A percentile compares a stretch with the other conserved stretches of the same genome.
Conservation (phyloP, 441 rosid species). For the Hura crepitans region DNA sequence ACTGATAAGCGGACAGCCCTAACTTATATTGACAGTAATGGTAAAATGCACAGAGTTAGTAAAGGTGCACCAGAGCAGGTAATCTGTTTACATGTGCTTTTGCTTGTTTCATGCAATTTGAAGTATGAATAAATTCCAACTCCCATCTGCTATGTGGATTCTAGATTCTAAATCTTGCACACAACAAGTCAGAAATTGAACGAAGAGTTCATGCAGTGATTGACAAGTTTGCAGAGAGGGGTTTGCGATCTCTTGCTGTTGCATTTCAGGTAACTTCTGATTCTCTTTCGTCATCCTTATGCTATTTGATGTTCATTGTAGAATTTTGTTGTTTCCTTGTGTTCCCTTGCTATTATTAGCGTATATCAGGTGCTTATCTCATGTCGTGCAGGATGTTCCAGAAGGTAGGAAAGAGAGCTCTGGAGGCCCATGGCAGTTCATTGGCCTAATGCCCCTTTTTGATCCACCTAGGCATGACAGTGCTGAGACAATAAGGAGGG, state of each 20-base stretch:
- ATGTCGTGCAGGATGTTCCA: conserved; percentile 70
- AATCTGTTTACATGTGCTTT: conserved; percentile 13
- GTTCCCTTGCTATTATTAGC: neutral
- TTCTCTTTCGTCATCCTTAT: neutral
- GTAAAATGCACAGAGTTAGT: conserved; percentile 95
- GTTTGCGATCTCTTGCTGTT: conserved; percentile 90
- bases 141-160: conserved; percentile 16
- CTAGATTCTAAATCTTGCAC: conserved; percentile 83
- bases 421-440: conserved; percentile 90
- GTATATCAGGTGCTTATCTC: conserved; percentile 4
- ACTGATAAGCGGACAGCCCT: conserved; percentile 94
- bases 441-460: conserved; percentile 94
- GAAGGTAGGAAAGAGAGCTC: conserved; percentile 78
- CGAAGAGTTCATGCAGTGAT: conserved; percentile 85
- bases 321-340: neutral
- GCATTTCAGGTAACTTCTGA: conserved; percentile 66
- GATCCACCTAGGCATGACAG: conserved; percentile 98
- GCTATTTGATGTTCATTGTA: neutral
- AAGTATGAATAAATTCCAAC: conserved; percentile 16
- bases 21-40: conserved; percentile 65
- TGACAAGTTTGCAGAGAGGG: conserved; percentile 92
- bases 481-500: conserved; percentile 92
- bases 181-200: conserved; percentile 77
- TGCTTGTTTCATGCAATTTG: neutral
- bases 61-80: conserved; percentile 99